A percentile compares a stretch with the other conserved stretches of the same genome.
phyloP scores from a whole-genome alignment of 768 basidiomycete genomes.

The Peribolospora kevripleyi region DNA sequence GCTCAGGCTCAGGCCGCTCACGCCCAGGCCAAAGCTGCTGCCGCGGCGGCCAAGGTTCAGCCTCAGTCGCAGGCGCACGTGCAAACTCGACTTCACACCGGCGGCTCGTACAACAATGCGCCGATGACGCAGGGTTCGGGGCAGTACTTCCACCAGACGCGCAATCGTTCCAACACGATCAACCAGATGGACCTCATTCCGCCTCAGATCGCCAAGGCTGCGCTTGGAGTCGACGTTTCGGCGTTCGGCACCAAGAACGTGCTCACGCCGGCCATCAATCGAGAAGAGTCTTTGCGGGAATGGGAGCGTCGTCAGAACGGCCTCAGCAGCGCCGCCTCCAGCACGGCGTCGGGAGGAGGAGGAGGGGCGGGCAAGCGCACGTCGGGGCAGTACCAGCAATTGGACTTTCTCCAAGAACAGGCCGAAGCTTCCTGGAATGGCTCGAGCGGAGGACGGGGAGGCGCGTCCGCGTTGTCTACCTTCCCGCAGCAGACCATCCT shows the following conservation, averaged over 20 bases:
- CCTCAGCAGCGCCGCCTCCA: too few species aligned
- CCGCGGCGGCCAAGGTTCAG: not conserved
- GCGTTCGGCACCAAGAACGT: constrained; percentile 29
- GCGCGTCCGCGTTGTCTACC: not conserved
- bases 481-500: not conserved
- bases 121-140: not conserved
- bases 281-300: constrained; percentile 83
- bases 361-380: constrained; percentile 16
- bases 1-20: constrained; percentile 14
- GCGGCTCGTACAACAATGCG: not conserved
- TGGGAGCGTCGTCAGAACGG: constrained; percentile 49
- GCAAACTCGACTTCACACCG: not conserved
- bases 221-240: constrained; percentile 34
- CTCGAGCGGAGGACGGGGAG: constrained; percentile 14
- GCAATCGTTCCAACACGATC: constrained; percentile 73
- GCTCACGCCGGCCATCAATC: constrained; percentile 73
- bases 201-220: constrained; percentile 37
- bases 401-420: constrained; percentile 81
- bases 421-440: constrained; percentile 27
- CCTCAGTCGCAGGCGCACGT: not conserved
- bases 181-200: constrained; percentile 81
- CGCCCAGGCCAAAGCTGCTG: constrained; percentile 3
- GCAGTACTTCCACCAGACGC: constrained; percentile 16
- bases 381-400: constrained; percentile 62
- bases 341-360: constrained; percentile 41